Percentiles rank a stretch among this genome's conserved stretches.
Conservation (phyloP, 169 alveolate species). For the Plasmodium malariae region DNA sequence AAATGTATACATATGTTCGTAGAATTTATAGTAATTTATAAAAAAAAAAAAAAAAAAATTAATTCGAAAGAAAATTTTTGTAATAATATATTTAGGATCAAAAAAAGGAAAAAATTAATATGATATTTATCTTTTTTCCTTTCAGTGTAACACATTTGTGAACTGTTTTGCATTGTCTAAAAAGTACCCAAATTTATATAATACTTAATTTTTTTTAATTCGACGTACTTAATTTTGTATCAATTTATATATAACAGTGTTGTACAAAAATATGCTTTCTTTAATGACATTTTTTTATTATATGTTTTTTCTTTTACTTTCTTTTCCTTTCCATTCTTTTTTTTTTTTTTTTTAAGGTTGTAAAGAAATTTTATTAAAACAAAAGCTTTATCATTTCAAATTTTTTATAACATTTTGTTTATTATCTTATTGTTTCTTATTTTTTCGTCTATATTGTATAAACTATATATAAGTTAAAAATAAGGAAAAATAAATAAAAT, state of each 20-base stretch:
- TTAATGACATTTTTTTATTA: not conserved
- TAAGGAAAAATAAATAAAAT: no score
- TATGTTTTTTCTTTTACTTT: not conserved
- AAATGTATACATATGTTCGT: not conserved
- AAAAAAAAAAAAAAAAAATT: constrained; percentile 12
- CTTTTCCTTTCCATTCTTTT: not conserved
- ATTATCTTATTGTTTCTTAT: no score
- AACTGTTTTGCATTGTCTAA: not conserved
- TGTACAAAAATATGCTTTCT: not conserved
- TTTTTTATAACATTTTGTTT: no score
- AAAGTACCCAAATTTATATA: not conserved
- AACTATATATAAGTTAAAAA: no score
- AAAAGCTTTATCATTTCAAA: no score
- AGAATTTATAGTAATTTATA: not conserved
- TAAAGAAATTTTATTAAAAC: no score
- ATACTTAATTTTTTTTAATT: not conserved
- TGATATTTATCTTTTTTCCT: not conserved
- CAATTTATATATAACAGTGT: not conserved
- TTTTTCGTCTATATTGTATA: no score
- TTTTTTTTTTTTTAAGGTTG: no score
- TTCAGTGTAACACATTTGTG: not conserved
- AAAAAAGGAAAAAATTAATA: not conserved
- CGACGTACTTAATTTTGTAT: not conserved
- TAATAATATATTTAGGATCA: constrained; percentile 8
- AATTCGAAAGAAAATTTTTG: not conserved